A percentile compares a stretch with the other conserved stretches of the same genome.
Conservation (phyloP, 1,284 basidiomycete genomes). For the Pulveroboletus ridleyi region DNA sequence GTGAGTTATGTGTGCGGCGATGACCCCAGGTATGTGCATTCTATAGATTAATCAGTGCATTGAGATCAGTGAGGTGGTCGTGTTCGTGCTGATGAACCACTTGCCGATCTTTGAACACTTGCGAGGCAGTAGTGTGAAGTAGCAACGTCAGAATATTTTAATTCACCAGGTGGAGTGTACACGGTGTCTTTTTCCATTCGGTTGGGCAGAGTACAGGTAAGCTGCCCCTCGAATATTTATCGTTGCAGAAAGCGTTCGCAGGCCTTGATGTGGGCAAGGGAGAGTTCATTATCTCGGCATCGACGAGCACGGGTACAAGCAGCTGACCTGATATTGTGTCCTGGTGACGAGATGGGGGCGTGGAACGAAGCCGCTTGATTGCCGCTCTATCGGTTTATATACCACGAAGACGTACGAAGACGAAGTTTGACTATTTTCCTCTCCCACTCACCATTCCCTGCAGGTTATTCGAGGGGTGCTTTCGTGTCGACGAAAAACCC, state of each 20-base stretch:
- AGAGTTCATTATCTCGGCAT: conserved; percentile 11
- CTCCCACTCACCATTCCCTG: too few relatives aligned
- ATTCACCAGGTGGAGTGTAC: neutral
- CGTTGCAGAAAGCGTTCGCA: conserved; percentile 6
- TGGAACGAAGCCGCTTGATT: neutral
- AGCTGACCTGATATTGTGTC: conserved; percentile 2
- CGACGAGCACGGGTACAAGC: neutral
- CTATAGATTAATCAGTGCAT: conserved; percentile 1
- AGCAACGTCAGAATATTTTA: neutral
- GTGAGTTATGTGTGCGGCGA: neutral
- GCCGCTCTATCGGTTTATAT: conserved; percentile 15
- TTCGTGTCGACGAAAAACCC: neutral
- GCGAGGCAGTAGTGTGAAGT: neutral
- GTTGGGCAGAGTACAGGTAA: neutral
- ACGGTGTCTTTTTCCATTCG: neutral
- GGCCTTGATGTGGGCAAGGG: conserved; percentile 12
- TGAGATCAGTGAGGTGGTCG: neutral
- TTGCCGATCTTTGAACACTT: neutral
- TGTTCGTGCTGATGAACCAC: neutral
- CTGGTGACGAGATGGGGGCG: conserved; percentile 2
- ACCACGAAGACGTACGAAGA: neutral
- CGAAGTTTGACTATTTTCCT: neutral
- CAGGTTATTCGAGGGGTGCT: neutral
- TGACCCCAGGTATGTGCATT: neutral
- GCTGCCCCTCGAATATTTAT: neutral